Evolutionary conservation across 768 basidiomycete species (phyloP).

Genomic region (Crassisporium funariophilum): DNA sequence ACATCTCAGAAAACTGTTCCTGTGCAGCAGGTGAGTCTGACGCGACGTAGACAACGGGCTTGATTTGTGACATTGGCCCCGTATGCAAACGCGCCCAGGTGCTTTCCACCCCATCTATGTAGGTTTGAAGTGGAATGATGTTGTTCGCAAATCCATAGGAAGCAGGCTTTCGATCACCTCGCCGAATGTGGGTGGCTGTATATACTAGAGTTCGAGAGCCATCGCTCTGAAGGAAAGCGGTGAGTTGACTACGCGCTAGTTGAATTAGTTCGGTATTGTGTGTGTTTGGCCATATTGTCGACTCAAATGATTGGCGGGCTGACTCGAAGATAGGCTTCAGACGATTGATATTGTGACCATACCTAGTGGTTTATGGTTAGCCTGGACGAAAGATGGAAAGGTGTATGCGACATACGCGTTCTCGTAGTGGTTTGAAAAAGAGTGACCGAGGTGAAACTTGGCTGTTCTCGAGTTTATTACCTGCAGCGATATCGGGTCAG

Average conservation of each 20-base stretch:
- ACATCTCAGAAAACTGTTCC: constrained; percentile 42
- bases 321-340: constrained; percentile 54
- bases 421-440: constrained; percentile 59
- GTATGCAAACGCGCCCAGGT: constrained; percentile 42
- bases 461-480: constrained; percentile 66
- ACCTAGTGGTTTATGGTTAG: constrained; percentile 37
- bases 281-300: constrained; percentile 56
- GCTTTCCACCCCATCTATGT: constrained; percentile 41
- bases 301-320: constrained; percentile 47
- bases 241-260: constrained; percentile 49
- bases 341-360: constrained; percentile 55
- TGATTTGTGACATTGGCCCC: constrained; percentile 15
- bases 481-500: constrained; percentile 29
- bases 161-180: constrained; percentile 54
- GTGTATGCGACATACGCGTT: constrained; percentile 50
- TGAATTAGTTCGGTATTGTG: constrained; percentile 48
- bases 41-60: constrained; percentile 55
- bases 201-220: constrained; percentile 31
- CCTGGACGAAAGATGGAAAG: background rate
- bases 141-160: constrained; percentile 45
- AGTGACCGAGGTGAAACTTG: constrained; percentile 62
- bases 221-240: constrained; percentile 19
- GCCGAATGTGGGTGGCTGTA: constrained; percentile 62
- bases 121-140: constrained; percentile 54
- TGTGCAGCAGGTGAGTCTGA: constrained; percentile 56